Conservation (phyloP, 768 basidiomycete genomes). For the Albatrellus ellisii region DNA sequence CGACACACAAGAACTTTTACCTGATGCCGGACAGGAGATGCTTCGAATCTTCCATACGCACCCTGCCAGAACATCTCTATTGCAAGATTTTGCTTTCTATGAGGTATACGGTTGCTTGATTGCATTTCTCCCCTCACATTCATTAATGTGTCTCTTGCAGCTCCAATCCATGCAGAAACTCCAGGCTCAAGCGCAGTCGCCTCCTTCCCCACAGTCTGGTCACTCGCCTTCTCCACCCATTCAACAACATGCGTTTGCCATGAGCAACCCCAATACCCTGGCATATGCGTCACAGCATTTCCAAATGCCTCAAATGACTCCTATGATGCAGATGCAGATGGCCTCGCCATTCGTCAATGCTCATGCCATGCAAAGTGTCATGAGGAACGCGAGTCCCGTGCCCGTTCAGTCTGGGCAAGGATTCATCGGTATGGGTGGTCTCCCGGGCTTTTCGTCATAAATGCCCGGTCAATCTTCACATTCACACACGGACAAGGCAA, state of each 20-base stretch:
- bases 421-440: constrained; percentile 17
- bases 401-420: constrained; percentile 30
- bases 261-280: constrained; percentile 38
- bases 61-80: constrained; percentile 81
- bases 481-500: constrained; percentile 10
- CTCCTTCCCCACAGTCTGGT: constrained; percentile 19
- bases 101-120: constrained; percentile 39
- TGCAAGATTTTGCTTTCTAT: constrained; percentile 90
- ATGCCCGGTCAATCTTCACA: background rate
- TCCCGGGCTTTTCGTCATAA: constrained; percentile 11
- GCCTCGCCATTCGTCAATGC: constrained; percentile 39
- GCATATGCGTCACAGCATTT: constrained; percentile 33
- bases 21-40: constrained; percentile 96
- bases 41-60: constrained; percentile 90
- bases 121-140: background rate
- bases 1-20: constrained; percentile 93
- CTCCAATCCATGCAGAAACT: constrained; percentile 80
- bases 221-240: constrained; percentile 23
- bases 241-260: constrained; percentile 33
- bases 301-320: constrained; percentile 42
- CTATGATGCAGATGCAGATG: constrained; percentile 52
- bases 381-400: constrained; percentile 68
- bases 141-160: constrained; percentile 23
- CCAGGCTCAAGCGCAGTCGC: constrained; percentile 23
- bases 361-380: constrained; percentile 77